Conservation (phyloP, 257 asterid species). For the Nicotiana tomentosiformis region DNA sequence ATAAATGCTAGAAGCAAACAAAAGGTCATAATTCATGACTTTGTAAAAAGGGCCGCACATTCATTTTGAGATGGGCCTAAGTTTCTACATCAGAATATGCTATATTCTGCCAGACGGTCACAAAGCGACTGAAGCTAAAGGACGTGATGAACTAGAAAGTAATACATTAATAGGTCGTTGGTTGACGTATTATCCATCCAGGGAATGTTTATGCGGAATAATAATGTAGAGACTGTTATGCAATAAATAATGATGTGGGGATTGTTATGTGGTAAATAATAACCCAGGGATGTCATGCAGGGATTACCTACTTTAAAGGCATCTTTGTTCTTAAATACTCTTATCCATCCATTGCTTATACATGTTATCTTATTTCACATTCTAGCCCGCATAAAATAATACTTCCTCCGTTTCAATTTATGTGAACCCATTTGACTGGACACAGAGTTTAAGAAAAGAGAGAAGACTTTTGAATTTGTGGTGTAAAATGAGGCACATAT, state of each 20-base stretch:
- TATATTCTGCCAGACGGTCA: not conserved
- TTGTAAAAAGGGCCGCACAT: not conserved
- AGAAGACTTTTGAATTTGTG: no score
- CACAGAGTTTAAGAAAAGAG: no score
- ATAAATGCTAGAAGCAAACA: slow-evolving; percentile 6
- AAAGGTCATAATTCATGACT: slow-evolving; percentile 8
- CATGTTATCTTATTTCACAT: not conserved
- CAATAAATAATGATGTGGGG: not conserved
- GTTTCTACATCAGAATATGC: not conserved
- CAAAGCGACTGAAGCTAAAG: not conserved
- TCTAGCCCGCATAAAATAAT: not conserved
- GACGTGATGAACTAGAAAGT: not conserved
- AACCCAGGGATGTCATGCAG: not conserved
- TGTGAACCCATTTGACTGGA: no score
- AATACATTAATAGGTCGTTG: not conserved
- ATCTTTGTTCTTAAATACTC: not conserved
- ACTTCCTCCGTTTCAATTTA: no score
- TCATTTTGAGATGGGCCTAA: not conserved
- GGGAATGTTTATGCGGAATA: not conserved
- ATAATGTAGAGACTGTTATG: not conserved
- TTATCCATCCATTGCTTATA: not conserved
- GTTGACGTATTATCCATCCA: not conserved
- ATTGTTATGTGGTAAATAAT: not conserved
- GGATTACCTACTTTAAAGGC: not conserved
- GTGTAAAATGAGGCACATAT: no score